A percentile compares a stretch with the other conserved stretches of the same genome.
These are phyloP conservation scores for Porogramme epimiltina DNA, from an alignment of 1,284 basidiomycete species.

Conservation along the genomic window DNA sequence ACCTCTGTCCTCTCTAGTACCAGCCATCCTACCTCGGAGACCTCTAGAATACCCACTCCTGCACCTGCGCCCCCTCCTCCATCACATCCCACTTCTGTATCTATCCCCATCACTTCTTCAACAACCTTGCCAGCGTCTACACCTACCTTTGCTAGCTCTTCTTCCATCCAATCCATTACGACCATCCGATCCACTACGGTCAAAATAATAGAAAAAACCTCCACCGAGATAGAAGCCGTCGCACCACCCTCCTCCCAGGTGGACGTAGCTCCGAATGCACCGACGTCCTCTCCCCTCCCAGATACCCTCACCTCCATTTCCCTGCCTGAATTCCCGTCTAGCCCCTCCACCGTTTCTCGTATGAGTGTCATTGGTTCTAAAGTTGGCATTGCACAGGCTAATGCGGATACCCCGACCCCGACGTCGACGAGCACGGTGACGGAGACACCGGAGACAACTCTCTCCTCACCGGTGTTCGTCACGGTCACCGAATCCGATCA, in stretches of 20 bases:
- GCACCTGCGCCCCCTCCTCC: slow-evolving; percentile 7
- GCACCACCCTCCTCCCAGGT: too few species aligned
- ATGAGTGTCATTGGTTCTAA: slow-evolving; percentile 13
- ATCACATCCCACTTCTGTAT: neutral
- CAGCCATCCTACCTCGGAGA: neutral
- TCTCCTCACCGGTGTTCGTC: slow-evolving; percentile 42
- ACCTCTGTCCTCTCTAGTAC: slow-evolving; percentile 15
- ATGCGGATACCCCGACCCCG: slow-evolving; percentile 17
- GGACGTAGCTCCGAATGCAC: neutral
- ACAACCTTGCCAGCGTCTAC: neutral
- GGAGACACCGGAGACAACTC: slow-evolving; percentile 44
- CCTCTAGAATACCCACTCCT: slow-evolving; percentile 13
- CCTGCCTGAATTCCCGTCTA: neutral
- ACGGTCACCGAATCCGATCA: slow-evolving; percentile 41
- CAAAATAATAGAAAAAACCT: too few species aligned
- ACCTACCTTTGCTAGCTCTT: too few species aligned
- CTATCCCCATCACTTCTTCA: neutral
- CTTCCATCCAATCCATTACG: too few species aligned
- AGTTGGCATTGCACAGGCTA: slow-evolving; percentile 22
- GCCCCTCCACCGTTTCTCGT: slow-evolving; percentile 8
- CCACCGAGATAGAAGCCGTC: too few species aligned
- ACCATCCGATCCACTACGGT: too few species aligned
- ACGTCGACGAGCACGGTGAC: slow-evolving; percentile 45
- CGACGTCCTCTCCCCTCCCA: neutral
- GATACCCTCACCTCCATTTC: neutral